phyloP scores from a whole-genome alignment of 1,139 yeast genomes.

The Suhomyces taliae region DNA sequence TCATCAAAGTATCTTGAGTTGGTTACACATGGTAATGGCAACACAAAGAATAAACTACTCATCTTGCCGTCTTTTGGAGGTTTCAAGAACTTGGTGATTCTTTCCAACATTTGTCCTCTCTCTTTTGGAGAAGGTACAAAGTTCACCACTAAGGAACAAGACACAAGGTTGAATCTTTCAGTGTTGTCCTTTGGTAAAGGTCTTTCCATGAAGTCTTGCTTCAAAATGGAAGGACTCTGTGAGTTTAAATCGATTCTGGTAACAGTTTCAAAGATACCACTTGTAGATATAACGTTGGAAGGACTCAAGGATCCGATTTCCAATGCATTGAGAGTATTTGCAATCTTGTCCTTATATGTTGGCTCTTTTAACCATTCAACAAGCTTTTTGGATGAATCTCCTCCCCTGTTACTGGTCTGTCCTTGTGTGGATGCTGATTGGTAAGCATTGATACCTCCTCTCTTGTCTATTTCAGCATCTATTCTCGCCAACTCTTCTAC shows the following conservation, averaged over 20 bases:
- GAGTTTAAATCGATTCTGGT: slow-evolving; percentile 78
- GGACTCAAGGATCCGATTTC: slow-evolving; percentile 84
- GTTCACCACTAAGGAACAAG: slow-evolving; percentile 84
- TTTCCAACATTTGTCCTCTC: slow-evolving; percentile 74
- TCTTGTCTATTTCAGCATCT: slow-evolving; percentile 55
- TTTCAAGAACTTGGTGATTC: slow-evolving; percentile 59
- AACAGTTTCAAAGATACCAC: slow-evolving; percentile 48
- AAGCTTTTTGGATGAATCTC: slow-evolving; percentile 80
- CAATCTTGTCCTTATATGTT: slow-evolving; percentile 13
- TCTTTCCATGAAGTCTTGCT: slow-evolving; percentile 84
- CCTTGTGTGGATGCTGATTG: slow-evolving; percentile 90
- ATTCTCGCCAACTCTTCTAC: slow-evolving; percentile 47
- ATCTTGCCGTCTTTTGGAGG: slow-evolving; percentile 22
- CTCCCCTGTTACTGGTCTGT: slow-evolving; percentile 75
- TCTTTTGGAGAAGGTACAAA: slow-evolving; percentile 73
- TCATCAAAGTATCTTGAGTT: slow-evolving; percentile 79
- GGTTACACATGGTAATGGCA: slow-evolving; percentile 82
- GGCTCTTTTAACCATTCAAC: slow-evolving; percentile 60
- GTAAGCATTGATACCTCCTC: slow-evolving; percentile 74
- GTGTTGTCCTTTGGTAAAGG: slow-evolving; percentile 51
- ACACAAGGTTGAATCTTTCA: slow-evolving; percentile 62
- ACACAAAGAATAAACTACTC: slow-evolving; percentile 64
- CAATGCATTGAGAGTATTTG: slow-evolving; percentile 43
- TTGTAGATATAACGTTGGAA: slow-evolving; percentile 63
- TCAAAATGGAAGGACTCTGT: slow-evolving; percentile 65